phyloP scores from a whole-genome alignment of 1,139 yeast species.

The Scheffersomyces segobiensis region DNA sequence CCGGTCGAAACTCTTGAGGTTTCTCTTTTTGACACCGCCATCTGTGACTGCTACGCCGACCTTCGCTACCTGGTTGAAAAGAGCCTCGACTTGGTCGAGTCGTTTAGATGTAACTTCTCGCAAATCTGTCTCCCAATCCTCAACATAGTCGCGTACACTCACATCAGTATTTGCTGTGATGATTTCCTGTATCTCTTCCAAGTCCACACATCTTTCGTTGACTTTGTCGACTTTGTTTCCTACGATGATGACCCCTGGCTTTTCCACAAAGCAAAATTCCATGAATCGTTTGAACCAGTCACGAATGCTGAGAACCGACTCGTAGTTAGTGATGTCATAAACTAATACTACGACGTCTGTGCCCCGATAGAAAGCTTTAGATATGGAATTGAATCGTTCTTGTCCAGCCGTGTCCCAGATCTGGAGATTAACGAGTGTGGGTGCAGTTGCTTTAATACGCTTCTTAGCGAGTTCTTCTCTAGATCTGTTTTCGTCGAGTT shows the following conservation, averaged over 20 bases:
- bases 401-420: constrained; percentile 74
- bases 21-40: constrained; percentile 14
- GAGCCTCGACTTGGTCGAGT: constrained; percentile 34
- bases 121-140: constrained; percentile 44
- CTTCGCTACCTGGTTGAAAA: constrained; percentile 47
- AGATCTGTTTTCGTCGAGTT: neutral
- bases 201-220: constrained; percentile 40
- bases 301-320: constrained; percentile 49
- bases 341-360: constrained; percentile 59
- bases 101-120: constrained; percentile 46
- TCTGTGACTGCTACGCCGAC: constrained; percentile 31
- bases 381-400: constrained; percentile 60
- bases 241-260: constrained; percentile 53
- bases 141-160: constrained; percentile 33
- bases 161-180: constrained; percentile 27
- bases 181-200: constrained; percentile 43
- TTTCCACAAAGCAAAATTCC: constrained; percentile 49
- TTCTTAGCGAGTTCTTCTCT: constrained; percentile 10
- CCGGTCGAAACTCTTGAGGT: constrained; percentile 39
- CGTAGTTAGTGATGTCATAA: constrained; percentile 58
- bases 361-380: constrained; percentile 61
- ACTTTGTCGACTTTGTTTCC: constrained; percentile 55
- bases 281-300: constrained; percentile 55
- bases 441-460: neutral
- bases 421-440: constrained; percentile 40